These are phyloP conservation scores for Saccharum hybrid DNA, from an alignment of 202 grass and related monocot species.

Conservation along the genomic window DNA sequence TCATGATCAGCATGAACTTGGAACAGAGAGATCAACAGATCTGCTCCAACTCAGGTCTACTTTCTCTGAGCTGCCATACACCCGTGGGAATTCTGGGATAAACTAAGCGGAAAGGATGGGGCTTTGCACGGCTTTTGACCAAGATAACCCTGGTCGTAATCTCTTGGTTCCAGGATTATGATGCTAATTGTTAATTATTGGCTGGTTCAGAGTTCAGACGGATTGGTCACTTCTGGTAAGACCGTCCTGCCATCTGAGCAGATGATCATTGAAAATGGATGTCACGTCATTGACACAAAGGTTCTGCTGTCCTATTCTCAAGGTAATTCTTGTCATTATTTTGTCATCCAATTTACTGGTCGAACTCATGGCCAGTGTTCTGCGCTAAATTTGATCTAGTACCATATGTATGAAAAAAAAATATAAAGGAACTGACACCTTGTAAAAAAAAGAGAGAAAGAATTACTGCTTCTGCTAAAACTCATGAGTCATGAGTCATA, in stretches of 20 bases:
- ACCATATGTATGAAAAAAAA: neutral
- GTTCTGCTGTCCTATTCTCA: constrained; percentile 5
- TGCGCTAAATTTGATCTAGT: neutral
- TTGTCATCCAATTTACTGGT: neutral
- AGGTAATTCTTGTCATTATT: constrained; percentile 10
- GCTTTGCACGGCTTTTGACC: constrained; percentile 51
- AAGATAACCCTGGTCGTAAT: constrained; percentile 49
- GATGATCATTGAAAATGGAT: constrained; percentile 41
- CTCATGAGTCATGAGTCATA: neutral
- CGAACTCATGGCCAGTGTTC: neutral
- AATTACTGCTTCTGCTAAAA: neutral
- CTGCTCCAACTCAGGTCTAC: constrained; percentile 46
- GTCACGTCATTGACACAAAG: constrained; percentile 42
- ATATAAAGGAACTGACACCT: neutral
- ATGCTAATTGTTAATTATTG: constrained; percentile 61
- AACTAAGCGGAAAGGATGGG: constrained; percentile 55
- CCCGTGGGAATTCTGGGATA: constrained; percentile 53
- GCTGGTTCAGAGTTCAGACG: constrained; percentile 37
- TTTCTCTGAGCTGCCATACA: constrained; percentile 51
- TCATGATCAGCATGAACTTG: constrained; percentile 41
- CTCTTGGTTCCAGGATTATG: constrained; percentile 63
- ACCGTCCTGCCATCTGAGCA: constrained; percentile 39
- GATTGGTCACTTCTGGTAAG: constrained; percentile 43
- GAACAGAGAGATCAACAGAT: constrained; percentile 33
- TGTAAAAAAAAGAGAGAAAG: neutral